Base-by-base conservation (phyloP, 768 basidiomycete species). In the Rhizopogon salebrosus region DNA sequence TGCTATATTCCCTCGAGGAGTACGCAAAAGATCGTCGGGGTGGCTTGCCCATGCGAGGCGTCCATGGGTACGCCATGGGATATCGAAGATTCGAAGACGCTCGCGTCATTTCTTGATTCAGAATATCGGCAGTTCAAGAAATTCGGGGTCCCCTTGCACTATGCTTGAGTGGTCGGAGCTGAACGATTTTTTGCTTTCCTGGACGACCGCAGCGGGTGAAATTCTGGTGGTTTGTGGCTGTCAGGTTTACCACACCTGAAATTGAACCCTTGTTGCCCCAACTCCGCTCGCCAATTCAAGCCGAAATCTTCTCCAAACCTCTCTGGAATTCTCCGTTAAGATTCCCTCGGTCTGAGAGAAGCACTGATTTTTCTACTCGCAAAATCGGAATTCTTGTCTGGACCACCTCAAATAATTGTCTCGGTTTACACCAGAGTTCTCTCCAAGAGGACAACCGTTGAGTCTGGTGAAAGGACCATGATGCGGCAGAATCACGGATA, bases 1-100 rank as follows among this genome's bases (percentile, higher is more conserved):
- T 13, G n/a, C 42, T 41, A 48, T 39, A 43, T 62, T 60, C 26
- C 59, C 64, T 5, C 48, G 26, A 5, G 61, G 64, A n/a, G 64
- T 4, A 62, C 13, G 55, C 41, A 0, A 27, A 56, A 34, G 10
- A 34, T 34, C 31, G 31, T 11, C 31, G 11, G 13, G 31, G 31
- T 34, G 31, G 13, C 31, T 34, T 13, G 4, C 14, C 48, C 29
- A n/a, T 62, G 51, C 37, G 27, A 45, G 18, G 63, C 64, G 20
- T 35, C 62, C 35, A n/a, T 57, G 56, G 64, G 57, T 34, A 13
- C 31, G 31, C 13, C 11, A 34, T 4, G 31, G 48, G 54, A 62
- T 16, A 57, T 41, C 26, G 64, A 64, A 22, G 26, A 65, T 37
- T 41, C 24, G 64, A 64, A 22, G 29, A 63, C 29, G 41, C 20